phyloP scores from a whole-genome alignment of 306 rosid genomes.

The Begonia masoniana region DNA sequence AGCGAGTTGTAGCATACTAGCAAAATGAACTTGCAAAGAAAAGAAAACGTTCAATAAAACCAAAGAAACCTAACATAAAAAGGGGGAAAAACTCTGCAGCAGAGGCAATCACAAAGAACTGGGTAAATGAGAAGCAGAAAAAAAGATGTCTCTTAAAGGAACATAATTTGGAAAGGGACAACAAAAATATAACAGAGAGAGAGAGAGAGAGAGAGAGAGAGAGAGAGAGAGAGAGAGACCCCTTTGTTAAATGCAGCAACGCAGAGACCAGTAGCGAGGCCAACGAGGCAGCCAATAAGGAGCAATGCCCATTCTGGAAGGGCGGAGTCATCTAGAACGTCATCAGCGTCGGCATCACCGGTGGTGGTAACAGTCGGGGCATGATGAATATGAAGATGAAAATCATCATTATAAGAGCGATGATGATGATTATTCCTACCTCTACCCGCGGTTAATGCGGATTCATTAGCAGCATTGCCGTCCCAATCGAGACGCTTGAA shows the following conservation, averaged over 20 bases:
- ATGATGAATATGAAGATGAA: slow-evolving; percentile 12
- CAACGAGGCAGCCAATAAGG: slow-evolving; percentile 82
- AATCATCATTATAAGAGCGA: slow-evolving; percentile 1
- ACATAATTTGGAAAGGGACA: too few relatives aligned
- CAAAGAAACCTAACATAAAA: too few relatives aligned
- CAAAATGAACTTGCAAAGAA: too few relatives aligned
- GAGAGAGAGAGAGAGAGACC: slow-evolving; percentile 24
- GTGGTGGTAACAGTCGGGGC: slow-evolving; percentile 15
- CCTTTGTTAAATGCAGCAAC: slow-evolving; percentile 93
- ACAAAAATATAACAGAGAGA: too few relatives aligned
- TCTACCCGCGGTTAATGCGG: too few relatives aligned
- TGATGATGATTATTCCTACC: too few relatives aligned
- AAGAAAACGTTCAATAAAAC: too few relatives aligned
- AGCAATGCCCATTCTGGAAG: slow-evolving; percentile 98
- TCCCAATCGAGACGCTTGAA: slow-evolving; percentile 44
- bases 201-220: too few relatives aligned
- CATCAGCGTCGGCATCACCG: slow-evolving; percentile 27
- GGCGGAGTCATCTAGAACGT: slow-evolving; percentile 59
- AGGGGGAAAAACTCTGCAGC: too few relatives aligned
- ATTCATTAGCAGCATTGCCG: slow-evolving; percentile 4
- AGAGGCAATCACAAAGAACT: too few relatives aligned
- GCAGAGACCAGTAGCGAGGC: slow-evolving; percentile 91
- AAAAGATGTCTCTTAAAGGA: neutral
- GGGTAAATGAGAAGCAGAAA: neutral
- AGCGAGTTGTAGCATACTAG: too few relatives aligned